These are phyloP conservation scores for Davidsoniella neocaledoniae DNA, from an alignment of 2,329 filamentous ascomycete species.

Conservation along the genomic window DNA sequence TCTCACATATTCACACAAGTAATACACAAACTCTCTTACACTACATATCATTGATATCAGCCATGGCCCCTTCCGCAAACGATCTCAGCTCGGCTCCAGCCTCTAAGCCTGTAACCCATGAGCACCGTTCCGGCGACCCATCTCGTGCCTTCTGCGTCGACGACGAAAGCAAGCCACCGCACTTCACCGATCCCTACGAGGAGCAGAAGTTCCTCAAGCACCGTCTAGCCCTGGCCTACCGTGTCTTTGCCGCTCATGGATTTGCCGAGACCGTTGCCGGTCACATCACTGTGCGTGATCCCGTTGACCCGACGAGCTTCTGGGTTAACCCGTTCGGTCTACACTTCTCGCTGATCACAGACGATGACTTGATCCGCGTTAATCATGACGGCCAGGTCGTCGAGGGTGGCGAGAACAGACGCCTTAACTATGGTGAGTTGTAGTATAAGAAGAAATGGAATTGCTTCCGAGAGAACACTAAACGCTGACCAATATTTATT, in stretches of 20 bases:
- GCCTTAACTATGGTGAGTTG: conserved; percentile 16
- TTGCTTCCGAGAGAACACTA: no score
- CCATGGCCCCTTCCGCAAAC: no score
- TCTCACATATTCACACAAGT: no score
- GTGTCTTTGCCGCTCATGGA: conserved; percentile 39
- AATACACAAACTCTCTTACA: no score
- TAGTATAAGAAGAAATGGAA: neutral
- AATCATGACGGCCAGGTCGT: conserved; percentile 44
- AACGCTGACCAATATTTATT: no score
- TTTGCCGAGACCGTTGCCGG: conserved; percentile 48
- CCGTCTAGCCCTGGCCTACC: conserved; percentile 36
- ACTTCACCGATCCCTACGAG: conserved; percentile 18
- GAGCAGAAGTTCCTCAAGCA: conserved; percentile 37
- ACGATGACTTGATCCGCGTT: conserved; percentile 51
- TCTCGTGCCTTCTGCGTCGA: neutral
- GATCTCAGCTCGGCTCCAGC: no score
- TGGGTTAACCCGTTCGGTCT: conserved; percentile 54
- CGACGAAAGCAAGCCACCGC: conserved; percentile 9
- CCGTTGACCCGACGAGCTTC: conserved; percentile 42
- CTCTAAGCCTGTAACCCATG: neutral
- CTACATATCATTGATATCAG: no score
- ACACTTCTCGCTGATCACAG: conserved; percentile 44
- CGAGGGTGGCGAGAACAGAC: conserved; percentile 34
- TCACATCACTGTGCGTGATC: conserved; percentile 46
- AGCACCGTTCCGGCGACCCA: neutral